These are phyloP conservation scores for Sisymbrium irio DNA, from an alignment of 345 rosid species.

Conservation along the genomic window DNA sequence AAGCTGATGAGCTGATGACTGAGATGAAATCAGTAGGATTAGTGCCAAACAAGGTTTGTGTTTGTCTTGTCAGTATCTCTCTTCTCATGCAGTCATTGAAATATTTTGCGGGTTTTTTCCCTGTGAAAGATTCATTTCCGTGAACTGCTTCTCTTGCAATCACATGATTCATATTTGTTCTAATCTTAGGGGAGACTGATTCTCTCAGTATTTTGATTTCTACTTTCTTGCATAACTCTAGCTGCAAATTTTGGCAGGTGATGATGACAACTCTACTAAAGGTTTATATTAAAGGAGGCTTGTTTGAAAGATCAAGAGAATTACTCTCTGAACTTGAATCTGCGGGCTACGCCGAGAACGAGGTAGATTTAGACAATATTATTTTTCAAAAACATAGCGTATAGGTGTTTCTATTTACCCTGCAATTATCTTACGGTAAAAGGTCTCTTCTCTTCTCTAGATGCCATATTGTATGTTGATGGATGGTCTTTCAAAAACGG, in stretches of 20 bases:
- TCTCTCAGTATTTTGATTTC: not conserved
- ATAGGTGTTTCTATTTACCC: not conserved
- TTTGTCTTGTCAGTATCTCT: conserved; percentile 5
- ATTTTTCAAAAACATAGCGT: conserved; percentile 5
- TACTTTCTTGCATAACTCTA: conserved; percentile 6
- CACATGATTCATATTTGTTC: not conserved
- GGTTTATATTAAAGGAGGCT: conserved; percentile 82
- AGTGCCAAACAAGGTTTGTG: conserved; percentile 81
- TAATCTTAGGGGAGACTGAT: not conserved
- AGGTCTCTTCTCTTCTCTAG: conserved; percentile 36
- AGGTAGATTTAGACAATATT: conserved; percentile 43
- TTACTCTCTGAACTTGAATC: conserved; percentile 63
- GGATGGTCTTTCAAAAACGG: conserved; percentile 86
- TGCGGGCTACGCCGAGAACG: conserved; percentile 70
- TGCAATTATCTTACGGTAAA: not conserved
- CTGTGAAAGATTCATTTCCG: not conserved
- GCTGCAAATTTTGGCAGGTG: conserved; percentile 54
- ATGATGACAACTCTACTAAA: conserved; percentile 81
- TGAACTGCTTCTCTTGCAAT: not conserved
- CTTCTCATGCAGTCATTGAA: conserved; percentile 10
- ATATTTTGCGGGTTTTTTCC: not conserved
- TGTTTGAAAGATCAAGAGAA: conserved; percentile 78
- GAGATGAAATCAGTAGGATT: conserved; percentile 79
- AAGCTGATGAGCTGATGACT: conserved; percentile 75
- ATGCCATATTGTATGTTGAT: conserved; percentile 89